Base-by-base conservation (phyloP, 225 moss, liverwort and hornwort species). In the Bryum argenteum region DNA sequence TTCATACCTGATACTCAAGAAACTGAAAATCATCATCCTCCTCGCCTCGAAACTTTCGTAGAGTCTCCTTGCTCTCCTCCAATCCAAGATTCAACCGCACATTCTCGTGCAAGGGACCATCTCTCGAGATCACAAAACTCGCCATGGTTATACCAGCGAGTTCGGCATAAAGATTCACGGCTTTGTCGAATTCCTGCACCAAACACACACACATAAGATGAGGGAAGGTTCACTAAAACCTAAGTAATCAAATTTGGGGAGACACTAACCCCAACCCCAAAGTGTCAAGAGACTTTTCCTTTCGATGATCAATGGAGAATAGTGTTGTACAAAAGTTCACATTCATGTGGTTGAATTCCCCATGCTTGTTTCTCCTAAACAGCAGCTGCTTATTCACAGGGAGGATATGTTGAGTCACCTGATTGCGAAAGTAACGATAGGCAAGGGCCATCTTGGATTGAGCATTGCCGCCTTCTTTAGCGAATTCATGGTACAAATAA, bases 1-100 rank as follows among this genome's bases (percentile, higher is more conserved):
- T 14, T 6, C 47, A 24, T 71, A 87, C 87, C 86, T 97, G 93
- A 65, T 94, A 98, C 75, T 94, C 89, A 59, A 94, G 43, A 67
- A 98, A 98, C 84, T 92, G 97, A 40, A 98, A 98, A 72, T 98
- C 97, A 50, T 94, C 97, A 77, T 98, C 96, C 57, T 89, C 89
- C 75, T 98, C 97, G 66, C 94, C 97, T 69, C 97, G 88, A 42
- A 82, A 92, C 73, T 76, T 87, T 74, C 87, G 92, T 61, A 86
- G 44, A 40, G 84, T 87, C 61, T 91, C 94, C 80, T 88, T 91
- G 85, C 88, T 94, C 78, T 98, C 97, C 69, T 94, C 94, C 13
- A 90, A 85, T 53, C 94, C 97, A 55, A 88, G 88, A 69, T 92
- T 98, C 80, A 98, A 79, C 41, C 97, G 88, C 71, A 94, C 88